Evolutionary conservation across 2,329 filamentous ascomycete genomes (phyloP).

Genomic region (Aureobasidium lini): DNA sequence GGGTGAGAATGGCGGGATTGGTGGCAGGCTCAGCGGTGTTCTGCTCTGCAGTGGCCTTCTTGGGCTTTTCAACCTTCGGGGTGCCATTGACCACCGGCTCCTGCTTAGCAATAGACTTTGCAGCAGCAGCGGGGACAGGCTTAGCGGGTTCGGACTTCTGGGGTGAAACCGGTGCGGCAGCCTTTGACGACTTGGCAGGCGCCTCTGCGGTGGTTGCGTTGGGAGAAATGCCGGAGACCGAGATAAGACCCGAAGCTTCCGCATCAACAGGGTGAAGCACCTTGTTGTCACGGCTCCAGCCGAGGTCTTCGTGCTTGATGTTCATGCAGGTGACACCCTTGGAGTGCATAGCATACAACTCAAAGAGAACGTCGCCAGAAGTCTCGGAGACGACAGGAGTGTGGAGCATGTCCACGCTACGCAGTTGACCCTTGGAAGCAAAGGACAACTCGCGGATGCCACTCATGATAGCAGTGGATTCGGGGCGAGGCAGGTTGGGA

Average conservation of each 20-base stretch:
- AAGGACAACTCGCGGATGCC: constrained; percentile 94
- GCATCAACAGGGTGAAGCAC: constrained; percentile 73
- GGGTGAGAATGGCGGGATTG: constrained; percentile 27
- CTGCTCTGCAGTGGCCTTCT: constrained; percentile 12
- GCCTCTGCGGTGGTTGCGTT: constrained; percentile 27
- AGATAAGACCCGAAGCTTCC: constrained; percentile 63
- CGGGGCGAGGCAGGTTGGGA: constrained; percentile 67
- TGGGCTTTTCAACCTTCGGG: constrained; percentile 16
- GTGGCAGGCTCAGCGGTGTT: constrained; percentile 1
- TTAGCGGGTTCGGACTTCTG: constrained; percentile 21
- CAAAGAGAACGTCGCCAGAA: constrained; percentile 73
- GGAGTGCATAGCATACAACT: constrained; percentile 95
- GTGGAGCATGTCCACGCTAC: constrained; percentile 83
- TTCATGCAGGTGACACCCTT: constrained; percentile 88
- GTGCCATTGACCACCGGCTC: constrained; percentile 18
- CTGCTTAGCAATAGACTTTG: constrained; percentile 18
- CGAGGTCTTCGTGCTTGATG: constrained; percentile 81
- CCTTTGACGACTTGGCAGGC: constrained; percentile 18
- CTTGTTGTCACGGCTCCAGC: constrained; percentile 87
- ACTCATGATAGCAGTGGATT: constrained; percentile 95
- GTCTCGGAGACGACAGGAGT: constrained; percentile 48
- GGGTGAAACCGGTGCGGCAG: constrained; percentile 23
- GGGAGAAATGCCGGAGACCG: constrained; percentile 50
- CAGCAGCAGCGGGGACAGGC: constrained; percentile 16
- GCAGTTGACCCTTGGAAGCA: constrained; percentile 72